Base-by-base conservation (phyloP, 2,329 filamentous ascomycete species). In the Pyrenophora seminiperda region DNA sequence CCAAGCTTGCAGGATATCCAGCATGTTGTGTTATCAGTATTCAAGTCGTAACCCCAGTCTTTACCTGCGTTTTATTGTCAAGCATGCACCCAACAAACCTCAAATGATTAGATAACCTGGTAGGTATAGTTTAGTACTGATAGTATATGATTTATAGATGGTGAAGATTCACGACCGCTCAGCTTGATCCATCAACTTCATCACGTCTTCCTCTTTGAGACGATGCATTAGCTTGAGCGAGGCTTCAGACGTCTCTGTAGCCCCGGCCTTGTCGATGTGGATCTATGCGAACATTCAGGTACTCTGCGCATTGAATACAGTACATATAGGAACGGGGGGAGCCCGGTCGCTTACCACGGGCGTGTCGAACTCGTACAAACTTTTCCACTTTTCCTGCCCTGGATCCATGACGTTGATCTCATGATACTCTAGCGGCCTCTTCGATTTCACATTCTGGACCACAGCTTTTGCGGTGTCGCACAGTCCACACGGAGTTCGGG, bases 301-400 rank as follows among this genome's bases (percentile, higher is more conserved):
- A 60, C 58, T 62, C 53, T 33, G 45, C 31, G 17, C 37, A 38
- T 31, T n/a, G 27, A 20, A 19, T 19, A 33, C 33, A 20, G 17
- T 19, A 33, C 33, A 47, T 39, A 45, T 32, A 44, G 14, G 41
- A 29, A 17, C 31, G n/a, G 19, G 32, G 24, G n/a, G 18, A 30
- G 19, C 20, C 15, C 19, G 24, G 22, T 38, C 33, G 14, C 53
- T 65, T 76, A 92, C 89, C 65, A 92, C 89, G 0, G 89, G 89
- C 6, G 90, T 89, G 61, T 93, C 89, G 68, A 91, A 90, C 50
- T 91, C 89, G 67, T 93, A 93, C 1, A 91, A 66, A 40, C 86
- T 79, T 63, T 83, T 85, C 89, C 89, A 93, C 18, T 77, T 75
- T 54, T 83, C 81, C 13, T 81, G 79, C 19, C 84, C 81, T 0